Evolutionary conservation across 306 rosid species (phyloP).

Genomic region (Corylus avellana): DNA sequence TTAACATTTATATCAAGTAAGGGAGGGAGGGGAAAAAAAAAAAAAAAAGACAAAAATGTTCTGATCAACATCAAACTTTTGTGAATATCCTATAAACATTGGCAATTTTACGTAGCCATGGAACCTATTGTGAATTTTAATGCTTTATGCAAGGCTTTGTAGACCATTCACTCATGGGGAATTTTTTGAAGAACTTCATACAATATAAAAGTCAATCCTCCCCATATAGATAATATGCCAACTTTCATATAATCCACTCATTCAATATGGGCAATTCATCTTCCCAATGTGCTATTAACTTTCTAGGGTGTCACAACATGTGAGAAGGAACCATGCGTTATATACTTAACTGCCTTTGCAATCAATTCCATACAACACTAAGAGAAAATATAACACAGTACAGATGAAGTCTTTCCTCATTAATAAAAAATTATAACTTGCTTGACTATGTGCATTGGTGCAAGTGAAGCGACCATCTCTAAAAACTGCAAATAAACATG

Average conservation of each 20-base stretch:
- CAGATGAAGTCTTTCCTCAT: not conserved
- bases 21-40: not conserved
- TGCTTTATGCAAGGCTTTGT: not conserved
- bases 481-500: not conserved
- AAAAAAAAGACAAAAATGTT: not conserved
- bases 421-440: not conserved
- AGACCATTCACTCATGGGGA: not conserved
- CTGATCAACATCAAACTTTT: not conserved
- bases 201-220: not conserved
- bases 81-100: slow-evolving; percentile 1
- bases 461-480: slow-evolving; percentile 9
- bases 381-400: not conserved
- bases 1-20: not conserved
- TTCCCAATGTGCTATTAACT: too few relatives aligned
- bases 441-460: not conserved
- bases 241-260: not conserved
- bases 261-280: too few relatives aligned
- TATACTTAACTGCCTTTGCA: not conserved
- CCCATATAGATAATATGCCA: not conserved
- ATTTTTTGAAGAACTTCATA: not conserved
- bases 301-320: not conserved
- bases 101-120: not conserved
- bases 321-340: not conserved
- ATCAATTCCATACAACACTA: not conserved
- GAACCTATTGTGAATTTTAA: not conserved